phyloP scores from a whole-genome alignment of 768 basidiomycete genomes.

The Megacollybia marginata region DNA sequence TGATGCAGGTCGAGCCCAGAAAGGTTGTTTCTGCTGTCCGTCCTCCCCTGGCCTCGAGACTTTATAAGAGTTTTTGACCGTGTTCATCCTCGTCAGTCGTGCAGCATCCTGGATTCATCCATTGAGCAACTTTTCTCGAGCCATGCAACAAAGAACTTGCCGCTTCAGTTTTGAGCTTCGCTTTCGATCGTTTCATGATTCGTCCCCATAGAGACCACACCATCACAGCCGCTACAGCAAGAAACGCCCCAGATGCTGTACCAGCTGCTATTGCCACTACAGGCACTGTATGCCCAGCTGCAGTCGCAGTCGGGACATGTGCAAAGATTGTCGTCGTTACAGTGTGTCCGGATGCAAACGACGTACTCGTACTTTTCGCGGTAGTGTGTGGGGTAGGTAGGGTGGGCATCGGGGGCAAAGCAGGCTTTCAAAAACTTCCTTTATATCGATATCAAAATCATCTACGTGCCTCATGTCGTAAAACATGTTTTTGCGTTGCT shows the following conservation, averaged over 20 bases:
- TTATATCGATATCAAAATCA: neutral
- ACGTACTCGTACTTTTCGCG: too few species aligned
- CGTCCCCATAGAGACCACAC: conserved; percentile 43
- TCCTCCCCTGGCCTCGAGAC: conserved; percentile 14
- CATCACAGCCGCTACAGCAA: conserved; percentile 34
- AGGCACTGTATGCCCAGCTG: conserved; percentile 24
- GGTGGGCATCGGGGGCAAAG: neutral
- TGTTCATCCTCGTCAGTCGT: conserved; percentile 29
- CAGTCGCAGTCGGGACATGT: neutral
- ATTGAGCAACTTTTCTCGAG: neutral
- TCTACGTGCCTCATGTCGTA: neutral
- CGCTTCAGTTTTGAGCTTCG: conserved; percentile 22
- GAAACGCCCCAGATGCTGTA: conserved; percentile 34
- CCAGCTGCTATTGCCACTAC: conserved; percentile 46
- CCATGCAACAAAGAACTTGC: conserved; percentile 8
- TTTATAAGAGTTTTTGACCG: conserved; percentile 29
- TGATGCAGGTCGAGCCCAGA: conserved; percentile 19
- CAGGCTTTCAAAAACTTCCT: neutral
- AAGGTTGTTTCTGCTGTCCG: conserved; percentile 18
- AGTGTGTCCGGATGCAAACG: neutral
- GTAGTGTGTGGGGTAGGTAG: too few species aligned
- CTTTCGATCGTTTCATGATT: conserved; percentile 26
- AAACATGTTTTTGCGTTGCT: neutral
- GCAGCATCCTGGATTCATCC: neutral
- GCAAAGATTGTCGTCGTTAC: conserved; percentile 1